phyloP scores from a whole-genome alignment of 1,284 basidiomycete species.

The Moesziomyces sp. region DNA sequence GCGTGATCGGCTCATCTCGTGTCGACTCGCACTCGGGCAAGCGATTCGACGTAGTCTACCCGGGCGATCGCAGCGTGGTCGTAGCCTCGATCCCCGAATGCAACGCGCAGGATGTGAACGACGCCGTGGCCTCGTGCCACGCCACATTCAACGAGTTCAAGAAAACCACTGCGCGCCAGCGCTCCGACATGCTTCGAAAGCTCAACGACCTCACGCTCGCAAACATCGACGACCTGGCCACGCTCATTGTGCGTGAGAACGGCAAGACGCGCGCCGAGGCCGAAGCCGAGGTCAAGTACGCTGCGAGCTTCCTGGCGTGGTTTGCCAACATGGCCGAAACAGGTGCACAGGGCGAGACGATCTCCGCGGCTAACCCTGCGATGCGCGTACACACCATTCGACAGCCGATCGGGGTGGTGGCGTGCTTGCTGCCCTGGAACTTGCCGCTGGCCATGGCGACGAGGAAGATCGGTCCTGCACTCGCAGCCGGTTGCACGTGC shows the following conservation, averaged over 20 bases:
- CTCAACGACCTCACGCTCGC: slow-evolving; percentile 39
- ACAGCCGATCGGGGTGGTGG: slow-evolving; percentile 45
- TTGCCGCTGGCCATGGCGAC: slow-evolving; percentile 48
- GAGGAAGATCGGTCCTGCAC: slow-evolving; percentile 34
- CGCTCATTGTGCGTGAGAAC: slow-evolving; percentile 45
- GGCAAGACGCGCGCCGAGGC: slow-evolving; percentile 45
- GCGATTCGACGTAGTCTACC: slow-evolving; percentile 34
- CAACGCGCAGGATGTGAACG: slow-evolving; percentile 23
- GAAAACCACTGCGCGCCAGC: slow-evolving; percentile 25
- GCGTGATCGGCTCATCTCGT: slow-evolving; percentile 27
- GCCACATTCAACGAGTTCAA: slow-evolving; percentile 21
- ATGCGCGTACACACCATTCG: slow-evolving; percentile 29
- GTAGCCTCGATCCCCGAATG: slow-evolving; percentile 38
- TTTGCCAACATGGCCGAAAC: slow-evolving; percentile 35
- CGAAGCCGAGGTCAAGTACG: slow-evolving; percentile 43
- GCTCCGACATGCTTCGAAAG: slow-evolving; percentile 32
- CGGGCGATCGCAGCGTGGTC: slow-evolving; percentile 12
- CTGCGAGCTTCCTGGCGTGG: slow-evolving; percentile 32
- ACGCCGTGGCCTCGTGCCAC: slow-evolving; percentile 26
- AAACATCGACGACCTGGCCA: slow-evolving; percentile 39
- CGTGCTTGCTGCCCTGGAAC: slow-evolving; percentile 51
- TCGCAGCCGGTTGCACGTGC: slow-evolving; percentile 34
- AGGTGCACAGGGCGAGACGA: slow-evolving; percentile 30
- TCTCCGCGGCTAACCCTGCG: slow-evolving; percentile 25
- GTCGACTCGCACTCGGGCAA: slow-evolving; percentile 24